These are phyloP conservation scores for Trichoderma atroviride DNA, from an alignment of 2,329 filamentous ascomycete species.

Conservation along the genomic window DNA sequence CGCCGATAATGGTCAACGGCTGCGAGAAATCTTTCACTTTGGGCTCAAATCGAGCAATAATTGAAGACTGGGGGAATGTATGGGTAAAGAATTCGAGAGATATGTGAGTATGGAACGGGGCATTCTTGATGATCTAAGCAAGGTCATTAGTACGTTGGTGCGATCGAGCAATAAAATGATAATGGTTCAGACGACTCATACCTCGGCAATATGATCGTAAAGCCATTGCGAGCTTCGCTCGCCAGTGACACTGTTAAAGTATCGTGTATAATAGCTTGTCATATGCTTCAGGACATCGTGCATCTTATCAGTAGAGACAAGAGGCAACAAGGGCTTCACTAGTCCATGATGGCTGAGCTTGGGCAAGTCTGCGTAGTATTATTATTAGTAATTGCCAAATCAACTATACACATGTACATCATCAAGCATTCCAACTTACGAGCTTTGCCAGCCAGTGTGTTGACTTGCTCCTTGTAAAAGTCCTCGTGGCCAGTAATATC, in stretches of 20 bases:
- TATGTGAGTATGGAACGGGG: constrained; percentile 39
- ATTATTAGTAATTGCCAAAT: not conserved
- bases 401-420: not conserved
- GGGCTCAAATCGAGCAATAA: constrained; percentile 67
- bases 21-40: constrained; percentile 39
- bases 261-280: constrained; percentile 63
- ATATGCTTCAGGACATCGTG: constrained; percentile 63
- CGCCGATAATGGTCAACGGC: constrained; percentile 53
- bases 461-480: constrained; percentile 41
- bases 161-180: constrained; percentile 54
- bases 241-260: constrained; percentile 44
- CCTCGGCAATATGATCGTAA: constrained; percentile 33
- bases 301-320: constrained; percentile 67
- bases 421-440: constrained; percentile 31
- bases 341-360: constrained; percentile 53
- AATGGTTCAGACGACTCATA: constrained; percentile 37
- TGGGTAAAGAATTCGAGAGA: constrained; percentile 58
- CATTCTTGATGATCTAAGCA: constrained; percentile 37
- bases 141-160: not conserved
- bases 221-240: constrained; percentile 22
- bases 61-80: constrained; percentile 69
- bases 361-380: constrained; percentile 37
- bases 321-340: constrained; percentile 58
- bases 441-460: constrained; percentile 36
- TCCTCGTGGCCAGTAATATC: constrained; percentile 69